These are phyloP conservation scores for Scedosporium aurantiacum DNA, from an alignment of 2,329 filamentous ascomycete species.

Conservation along the genomic window DNA sequence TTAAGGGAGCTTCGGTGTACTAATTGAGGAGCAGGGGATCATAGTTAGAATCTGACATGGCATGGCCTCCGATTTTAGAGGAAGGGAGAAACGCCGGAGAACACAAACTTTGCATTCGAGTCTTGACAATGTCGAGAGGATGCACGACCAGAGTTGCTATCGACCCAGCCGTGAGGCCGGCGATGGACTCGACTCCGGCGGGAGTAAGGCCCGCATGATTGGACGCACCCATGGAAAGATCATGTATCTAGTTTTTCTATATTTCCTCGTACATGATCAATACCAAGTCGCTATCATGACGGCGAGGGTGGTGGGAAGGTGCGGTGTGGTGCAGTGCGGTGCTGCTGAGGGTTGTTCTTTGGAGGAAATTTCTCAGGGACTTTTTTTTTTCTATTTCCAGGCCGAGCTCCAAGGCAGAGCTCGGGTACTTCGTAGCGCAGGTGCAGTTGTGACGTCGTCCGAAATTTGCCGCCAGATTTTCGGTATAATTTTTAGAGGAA, in stretches of 20 bases:
- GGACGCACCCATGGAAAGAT: slow-evolving; percentile 32
- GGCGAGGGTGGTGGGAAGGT: too few relatives aligned
- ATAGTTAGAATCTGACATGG: not conserved
- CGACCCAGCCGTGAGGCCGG: slow-evolving; percentile 80
- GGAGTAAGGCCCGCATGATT: slow-evolving; percentile 55
- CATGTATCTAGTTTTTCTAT: not conserved
- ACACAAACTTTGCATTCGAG: slow-evolving; percentile 70
- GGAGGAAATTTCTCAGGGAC: not conserved
- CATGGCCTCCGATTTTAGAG: not conserved
- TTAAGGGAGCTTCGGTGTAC: slow-evolving; percentile 37
- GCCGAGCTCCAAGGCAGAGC: not conserved
- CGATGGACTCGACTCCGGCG: slow-evolving; percentile 74
- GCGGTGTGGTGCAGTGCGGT: too few relatives aligned
- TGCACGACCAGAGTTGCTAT: slow-evolving; percentile 80
- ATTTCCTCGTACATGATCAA: not conserved
- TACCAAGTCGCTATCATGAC: slow-evolving; percentile 15
- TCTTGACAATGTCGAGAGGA: slow-evolving; percentile 93
- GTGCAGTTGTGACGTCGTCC: not conserved
- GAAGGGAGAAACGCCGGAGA: not conserved
- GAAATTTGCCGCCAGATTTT: not conserved
- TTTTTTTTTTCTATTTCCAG: not conserved
- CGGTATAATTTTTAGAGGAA: not conserved
- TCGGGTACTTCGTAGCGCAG: too few relatives aligned
- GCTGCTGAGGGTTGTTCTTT: not conserved
- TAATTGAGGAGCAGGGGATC: slow-evolving; percentile 13